Base-by-base conservation (phyloP, 352 stramenopile species). In the Globisporangium nunn region DNA sequence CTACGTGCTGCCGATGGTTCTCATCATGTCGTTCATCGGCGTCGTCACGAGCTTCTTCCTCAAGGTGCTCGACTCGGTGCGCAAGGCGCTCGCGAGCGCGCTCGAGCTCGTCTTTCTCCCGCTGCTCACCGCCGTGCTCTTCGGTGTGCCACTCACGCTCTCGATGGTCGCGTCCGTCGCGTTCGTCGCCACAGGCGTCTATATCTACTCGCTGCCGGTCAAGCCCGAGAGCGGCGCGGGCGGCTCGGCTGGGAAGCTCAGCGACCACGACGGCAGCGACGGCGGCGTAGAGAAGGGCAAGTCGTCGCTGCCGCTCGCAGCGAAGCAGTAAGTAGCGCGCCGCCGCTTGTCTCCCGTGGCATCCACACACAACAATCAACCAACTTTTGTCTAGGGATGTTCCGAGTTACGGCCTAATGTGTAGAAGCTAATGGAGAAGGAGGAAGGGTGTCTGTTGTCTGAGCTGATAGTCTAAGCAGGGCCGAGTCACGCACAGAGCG, bases 21-120 rank as follows among this genome's bases (percentile, higher is more conserved):
- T 88, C 56, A 92, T 92, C 68, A 92, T 92, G 82, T 83, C 82
- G 46, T 68, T 70, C 55, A 87, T 91, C 59, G 82, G 82, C 23
- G 75, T 92, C 12, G 82, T 92, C 54, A 92, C 82, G 52, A 90
- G 82, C 65, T 56, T 87, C 47, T 91, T 92, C 59, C 74, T 92
- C 55, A 87, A 92, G 61, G 68, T 78, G 17, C 72, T 92, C 52
- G 82, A 92, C 64, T 91, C 80, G 33, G 72, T 92, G 10, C 78
- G 80, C 52, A 92, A 91, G 63, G 80, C 81, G 10, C 89, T 92
- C 58, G 80, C 80, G 47, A 89, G 78, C 66, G 78, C 79, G 2
- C 52, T 92, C 17, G 80, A 92, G 62, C 61, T 92, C 39, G 82
- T 92, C 2, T 76, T 90, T 43, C 60, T 92, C 2, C 80, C 82